Base-by-base conservation (phyloP, 192 early-diverging fungal genomes). In the Gigaspora rosea region DNA sequence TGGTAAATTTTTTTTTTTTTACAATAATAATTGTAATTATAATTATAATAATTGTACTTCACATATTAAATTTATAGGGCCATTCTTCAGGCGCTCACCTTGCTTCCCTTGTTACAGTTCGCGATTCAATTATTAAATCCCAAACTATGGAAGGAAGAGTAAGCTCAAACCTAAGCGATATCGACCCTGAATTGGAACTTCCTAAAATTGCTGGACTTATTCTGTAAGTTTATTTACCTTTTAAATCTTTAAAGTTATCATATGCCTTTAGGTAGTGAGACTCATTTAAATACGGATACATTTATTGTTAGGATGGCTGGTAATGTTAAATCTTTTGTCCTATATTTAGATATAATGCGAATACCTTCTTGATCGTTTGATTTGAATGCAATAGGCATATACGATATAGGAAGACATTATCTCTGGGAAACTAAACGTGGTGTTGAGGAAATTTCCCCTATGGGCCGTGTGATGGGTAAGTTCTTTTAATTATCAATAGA, bases 381-480 rank as follows among this genome's bases (percentile, higher is more conserved):
- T 41, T 41, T 41, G 41, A 41, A 41, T 41, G 7, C 41, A 41
- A 6, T 85, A 47, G 88, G 88, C 3, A 85, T 89, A 0, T 89
- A 80, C 67, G 80, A 85, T 15, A 88, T 89, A 36, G 69, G 73
- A 16, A 73, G 79, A 54, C 88, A 89, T 73, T 80, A 78, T n/a
- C 61, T 82, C 11, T 83, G 86, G 73, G 88, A 89, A 79, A 78
- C 86, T 9, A 78, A 75, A 63, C 61, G 88, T 22, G 86, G 88
- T 10, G 82, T 89, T 1, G 88, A 89, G 71, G 78, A 86, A 52
- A 79, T 89, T 47, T 89, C 88, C 35, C 82, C 85, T 51, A 85
- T 89, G 86, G 82, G 71, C 16, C 82, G 88, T n/a, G 85, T 79
- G 11, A 89, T 89, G 88, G 88, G 87, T 13, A 80, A 72, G 15